phyloP scores from a whole-genome alignment of 2,329 filamentous ascomycete genomes.

The Hymenoscyphus repandus region DNA sequence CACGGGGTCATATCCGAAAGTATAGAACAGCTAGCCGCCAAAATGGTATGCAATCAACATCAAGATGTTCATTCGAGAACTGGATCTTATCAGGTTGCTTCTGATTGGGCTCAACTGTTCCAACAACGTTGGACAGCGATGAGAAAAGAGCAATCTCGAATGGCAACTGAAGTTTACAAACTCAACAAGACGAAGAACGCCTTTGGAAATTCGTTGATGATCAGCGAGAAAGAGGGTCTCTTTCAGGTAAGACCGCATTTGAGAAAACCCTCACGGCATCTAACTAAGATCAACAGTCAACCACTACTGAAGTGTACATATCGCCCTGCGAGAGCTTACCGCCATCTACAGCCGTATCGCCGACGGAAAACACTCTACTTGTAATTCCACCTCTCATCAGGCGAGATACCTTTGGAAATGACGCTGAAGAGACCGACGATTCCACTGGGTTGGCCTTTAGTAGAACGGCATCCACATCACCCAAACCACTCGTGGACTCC shows the following conservation, averaged over 20 bases:
- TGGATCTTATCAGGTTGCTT: background rate
- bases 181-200: constrained; percentile 1
- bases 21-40: constrained; percentile 5
- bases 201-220: constrained; percentile 1
- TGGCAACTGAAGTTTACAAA: constrained; percentile 1
- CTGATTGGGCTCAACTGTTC: constrained; percentile 7
- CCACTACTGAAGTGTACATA: background rate
- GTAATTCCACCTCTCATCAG: background rate
- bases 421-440: background rate
- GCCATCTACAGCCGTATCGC: background rate
- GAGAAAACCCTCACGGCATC: background rate
- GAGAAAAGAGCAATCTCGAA: background rate
- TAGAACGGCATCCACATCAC: background rate
- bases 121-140: constrained; percentile 2
- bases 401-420: constrained; percentile 6
- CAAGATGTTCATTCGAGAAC: constrained; percentile 1
- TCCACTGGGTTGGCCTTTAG: background rate
- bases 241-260: constrained; percentile 2
- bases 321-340: background rate
- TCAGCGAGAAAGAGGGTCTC: constrained; percentile 2
- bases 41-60: constrained; percentile 1
- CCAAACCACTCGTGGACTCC: background rate
- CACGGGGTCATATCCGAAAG: constrained; percentile 1
- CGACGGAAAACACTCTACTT: constrained; percentile 1
- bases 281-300: background rate